Evolutionary conservation across 2,329 filamentous ascomycete species (phyloP).

Genomic region (Claviceps sp.): DNA sequence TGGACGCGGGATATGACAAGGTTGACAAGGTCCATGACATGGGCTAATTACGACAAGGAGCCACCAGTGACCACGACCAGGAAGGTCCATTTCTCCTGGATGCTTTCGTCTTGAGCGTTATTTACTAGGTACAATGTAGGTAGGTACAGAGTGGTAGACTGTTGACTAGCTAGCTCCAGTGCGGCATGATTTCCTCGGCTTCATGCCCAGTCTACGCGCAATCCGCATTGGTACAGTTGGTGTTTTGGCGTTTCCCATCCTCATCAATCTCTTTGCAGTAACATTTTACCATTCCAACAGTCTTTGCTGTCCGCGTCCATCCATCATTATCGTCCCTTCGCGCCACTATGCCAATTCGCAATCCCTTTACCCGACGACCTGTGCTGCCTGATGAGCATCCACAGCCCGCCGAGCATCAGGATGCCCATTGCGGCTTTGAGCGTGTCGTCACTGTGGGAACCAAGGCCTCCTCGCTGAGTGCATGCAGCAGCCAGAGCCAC

Average conservation of each 20-base stretch:
- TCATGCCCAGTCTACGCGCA: not conserved
- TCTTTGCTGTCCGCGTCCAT: not conserved
- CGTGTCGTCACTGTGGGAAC: slow-evolving; percentile 49
- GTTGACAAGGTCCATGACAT: not conserved
- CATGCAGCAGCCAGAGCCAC: slow-evolving; percentile 44
- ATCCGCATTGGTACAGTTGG: not conserved
- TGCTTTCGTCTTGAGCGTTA: not conserved
- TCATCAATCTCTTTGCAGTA: not conserved
- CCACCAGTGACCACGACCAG: too few relatives aligned
- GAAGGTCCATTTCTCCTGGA: not conserved
- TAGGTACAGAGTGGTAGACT: too few relatives aligned
- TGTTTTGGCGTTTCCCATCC: not conserved
- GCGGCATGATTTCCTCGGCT: not conserved
- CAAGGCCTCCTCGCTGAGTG: slow-evolving; percentile 47
- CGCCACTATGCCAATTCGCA: slow-evolving; percentile 53
- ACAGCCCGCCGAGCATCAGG: slow-evolving; percentile 24
- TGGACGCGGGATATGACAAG: not conserved
- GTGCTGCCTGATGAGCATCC: slow-evolving; percentile 43
- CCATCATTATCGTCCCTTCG: not conserved
- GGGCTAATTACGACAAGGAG: too few relatives aligned
- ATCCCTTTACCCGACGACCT: slow-evolving; percentile 52
- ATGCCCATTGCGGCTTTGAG: slow-evolving; percentile 34
- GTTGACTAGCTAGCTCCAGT: too few relatives aligned
- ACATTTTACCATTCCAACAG: not conserved
- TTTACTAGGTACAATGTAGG: not conserved